Evolutionary conservation across 352 stramenopile genomes (phyloP).

Genomic region (Phytophthora rubi): DNA sequence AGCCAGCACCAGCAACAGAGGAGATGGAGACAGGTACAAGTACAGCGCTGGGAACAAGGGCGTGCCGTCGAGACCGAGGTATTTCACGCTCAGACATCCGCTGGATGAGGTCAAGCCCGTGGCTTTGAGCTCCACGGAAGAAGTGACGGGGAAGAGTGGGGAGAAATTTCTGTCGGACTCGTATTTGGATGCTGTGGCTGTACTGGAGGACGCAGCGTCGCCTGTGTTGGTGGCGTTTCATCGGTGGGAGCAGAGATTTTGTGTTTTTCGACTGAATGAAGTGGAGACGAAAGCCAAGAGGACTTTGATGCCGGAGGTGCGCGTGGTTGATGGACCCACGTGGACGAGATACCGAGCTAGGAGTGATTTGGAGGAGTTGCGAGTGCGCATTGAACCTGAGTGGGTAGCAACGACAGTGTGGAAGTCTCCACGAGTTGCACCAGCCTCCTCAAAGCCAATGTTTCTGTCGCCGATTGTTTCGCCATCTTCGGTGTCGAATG

Average conservation of each 20-base stretch:
- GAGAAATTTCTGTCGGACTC: conserved; percentile 56
- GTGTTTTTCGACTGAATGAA: conserved; percentile 49
- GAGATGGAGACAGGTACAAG: conserved; percentile 41
- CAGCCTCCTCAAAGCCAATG: conserved; percentile 13
- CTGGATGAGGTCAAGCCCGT: conserved; percentile 83
- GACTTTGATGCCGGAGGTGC: conserved; percentile 25
- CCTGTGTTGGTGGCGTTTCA: conserved; percentile 62
- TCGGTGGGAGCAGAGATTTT: conserved; percentile 52
- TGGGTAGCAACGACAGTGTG: conserved; percentile 44
- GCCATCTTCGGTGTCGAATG: conserved; percentile 4
- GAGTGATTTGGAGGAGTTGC: conserved; percentile 37
- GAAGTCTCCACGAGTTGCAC: conserved; percentile 36
- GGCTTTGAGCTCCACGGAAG: conserved; percentile 24
- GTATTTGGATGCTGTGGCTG: conserved; percentile 56
- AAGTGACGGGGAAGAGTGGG: background rate
- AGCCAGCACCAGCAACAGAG: conserved; percentile 46
- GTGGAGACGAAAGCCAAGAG: conserved; percentile 6
- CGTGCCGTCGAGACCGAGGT: conserved; percentile 44
- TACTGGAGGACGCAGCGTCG: conserved; percentile 29
- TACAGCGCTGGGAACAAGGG: conserved; percentile 31
- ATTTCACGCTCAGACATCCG: conserved; percentile 78
- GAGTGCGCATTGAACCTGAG: conserved; percentile 50
- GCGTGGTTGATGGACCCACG: conserved; percentile 47
- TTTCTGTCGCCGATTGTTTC: conserved; percentile 36
- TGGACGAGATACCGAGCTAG: conserved; percentile 47